Percentiles rank a stretch among this genome's conserved stretches.
Evolutionary conservation across 805 yeast genomes (phyloP).

Genomic region (Candida golubevii): DNA sequence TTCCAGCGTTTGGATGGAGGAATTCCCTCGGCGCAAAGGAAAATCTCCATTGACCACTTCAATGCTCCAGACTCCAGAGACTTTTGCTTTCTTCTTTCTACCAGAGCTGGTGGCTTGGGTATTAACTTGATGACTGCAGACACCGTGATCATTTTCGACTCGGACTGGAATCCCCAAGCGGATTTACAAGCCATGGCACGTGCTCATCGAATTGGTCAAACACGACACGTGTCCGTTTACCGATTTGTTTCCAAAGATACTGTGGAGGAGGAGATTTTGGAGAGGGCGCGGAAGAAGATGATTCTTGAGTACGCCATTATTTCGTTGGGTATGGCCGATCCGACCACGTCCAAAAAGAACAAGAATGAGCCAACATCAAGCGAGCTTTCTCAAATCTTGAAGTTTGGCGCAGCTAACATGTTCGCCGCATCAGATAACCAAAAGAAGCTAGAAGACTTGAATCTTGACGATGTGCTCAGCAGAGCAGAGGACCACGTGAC

Average conservation of each 20-base stretch:
- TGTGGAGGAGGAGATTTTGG: conserved; percentile 95
- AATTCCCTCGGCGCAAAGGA: conserved; percentile 86
- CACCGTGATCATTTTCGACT: conserved; percentile 94
- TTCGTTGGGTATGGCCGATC: conserved; percentile 90
- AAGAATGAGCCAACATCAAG: conserved; percentile 74
- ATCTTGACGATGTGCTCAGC: conserved; percentile 89
- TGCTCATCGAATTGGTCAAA: conserved; percentile 99
- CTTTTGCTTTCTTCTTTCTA: conserved; percentile 82
- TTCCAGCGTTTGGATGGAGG: conserved; percentile 97
- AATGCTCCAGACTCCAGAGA: conserved; percentile 92
- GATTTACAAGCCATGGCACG: conserved; percentile 99
- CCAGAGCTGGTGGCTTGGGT: conserved; percentile 99
- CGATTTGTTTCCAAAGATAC: conserved; percentile 98
- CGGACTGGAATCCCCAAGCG: conserved; percentile 99
- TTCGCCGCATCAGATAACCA: conserved; percentile 93
- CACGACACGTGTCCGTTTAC: conserved; percentile 95
- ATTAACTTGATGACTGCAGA: conserved; percentile 99
- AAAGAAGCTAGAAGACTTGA: conserved; percentile 90
- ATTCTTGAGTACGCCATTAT: conserved; percentile 96
- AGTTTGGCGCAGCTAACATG: conserved; percentile 99
- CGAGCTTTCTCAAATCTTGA: conserved; percentile 87
- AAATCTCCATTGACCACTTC: conserved; percentile 93
- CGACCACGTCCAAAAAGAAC: conserved; percentile 44
- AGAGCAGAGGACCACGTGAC: conserved; percentile 98
- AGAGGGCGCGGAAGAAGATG: conserved; percentile 97